Base-by-base conservation (phyloP, 805 yeast genomes). In the Starmerella etchellsii region DNA sequence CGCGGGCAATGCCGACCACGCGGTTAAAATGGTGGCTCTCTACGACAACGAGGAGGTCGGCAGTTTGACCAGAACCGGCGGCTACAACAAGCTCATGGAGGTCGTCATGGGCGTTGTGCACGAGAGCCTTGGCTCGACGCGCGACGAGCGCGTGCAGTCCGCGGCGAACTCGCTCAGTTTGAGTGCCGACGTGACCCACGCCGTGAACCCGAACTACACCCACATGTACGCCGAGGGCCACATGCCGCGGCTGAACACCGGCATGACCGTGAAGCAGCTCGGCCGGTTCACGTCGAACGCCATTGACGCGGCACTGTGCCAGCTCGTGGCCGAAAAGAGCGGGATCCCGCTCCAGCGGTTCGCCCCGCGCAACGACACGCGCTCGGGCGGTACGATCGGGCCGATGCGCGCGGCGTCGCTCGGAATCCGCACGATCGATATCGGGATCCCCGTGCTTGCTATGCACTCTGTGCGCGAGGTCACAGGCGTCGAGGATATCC, bases 31-130 rank as follows among this genome's bases (percentile, higher is more conserved):
- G 41, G 83, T 78, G 2, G 77, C 78, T 3, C 64, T 80, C 46
- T 88, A 91, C 59, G 98, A 88, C 58, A 96, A 91, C 60, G 98
- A 88, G 62, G 98, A 88, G 61, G 71, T 88, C 52, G 98, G 98
- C 1, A 85, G 96, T 1, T 68, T 76, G 15, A 79, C 94, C 14
- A 94, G 95, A n/a, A 95, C 87, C 60, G 98, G 98, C 50, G 98
- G 97, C 2, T 87, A 82, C 56, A 84, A 95, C 3, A 80, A 85
- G 46, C 82, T 91, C 57, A 64, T 88, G 44, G 94, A 93, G 25
- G 81, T 83, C 51, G 67, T 81, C 26, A 60, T 87, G 40, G 73
- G 71, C 46, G 72, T 95, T 56, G 60, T 87, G 33, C 69, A 84
- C 2, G 39, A 37, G 33, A 41, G 49, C 79, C 72, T 52, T 91